Evolutionary conservation across 352 stramenopile species (phyloP).

Genomic region (Phytophthora fragariaefolia): DNA sequence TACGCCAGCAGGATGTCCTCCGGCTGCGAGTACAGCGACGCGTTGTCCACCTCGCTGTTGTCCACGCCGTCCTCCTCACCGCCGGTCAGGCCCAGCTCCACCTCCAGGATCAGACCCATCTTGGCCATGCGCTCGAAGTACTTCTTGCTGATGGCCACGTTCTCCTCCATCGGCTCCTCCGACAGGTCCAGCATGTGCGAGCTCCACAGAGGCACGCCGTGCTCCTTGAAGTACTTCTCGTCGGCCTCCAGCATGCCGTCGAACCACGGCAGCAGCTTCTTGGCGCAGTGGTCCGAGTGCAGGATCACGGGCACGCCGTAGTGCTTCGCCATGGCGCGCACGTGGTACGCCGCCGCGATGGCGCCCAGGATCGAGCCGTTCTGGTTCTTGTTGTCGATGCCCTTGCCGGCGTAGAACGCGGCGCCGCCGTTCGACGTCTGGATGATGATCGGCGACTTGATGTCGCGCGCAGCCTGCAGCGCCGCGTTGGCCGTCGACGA

Average conservation of each 20-base stretch:
- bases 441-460: slow-evolving; percentile 98
- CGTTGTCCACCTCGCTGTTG: slow-evolving; percentile 95
- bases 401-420: slow-evolving; percentile 98
- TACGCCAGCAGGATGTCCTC: slow-evolving; percentile 89
- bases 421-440: slow-evolving; percentile 98
- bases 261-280: slow-evolving; percentile 98
- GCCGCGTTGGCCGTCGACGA: slow-evolving; percentile 96
- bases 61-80: slow-evolving; percentile 99
- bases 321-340: slow-evolving; percentile 95
- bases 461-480: slow-evolving; percentile 96
- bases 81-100: slow-evolving; percentile 98
- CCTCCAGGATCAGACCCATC: slow-evolving; percentile 97
- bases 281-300: slow-evolving; percentile 99
- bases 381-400: slow-evolving; percentile 96
- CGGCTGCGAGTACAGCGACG: slow-evolving; percentile 82
- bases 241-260: slow-evolving; percentile 96
- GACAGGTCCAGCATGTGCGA: slow-evolving; percentile 99
- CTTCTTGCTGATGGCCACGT: slow-evolving; percentile 97
- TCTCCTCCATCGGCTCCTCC: slow-evolving; percentile 98
- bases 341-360: slow-evolving; percentile 95
- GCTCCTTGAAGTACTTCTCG: slow-evolving; percentile 96
- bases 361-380: slow-evolving; percentile 67
- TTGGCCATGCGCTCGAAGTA: slow-evolving; percentile 98
- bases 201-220: slow-evolving; percentile 96
- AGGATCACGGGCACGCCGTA: slow-evolving; percentile 98